These are phyloP conservation scores for Auxenochlorella protothecoides DNA, from an alignment of 139 green algal species.

Conservation along the genomic window DNA sequence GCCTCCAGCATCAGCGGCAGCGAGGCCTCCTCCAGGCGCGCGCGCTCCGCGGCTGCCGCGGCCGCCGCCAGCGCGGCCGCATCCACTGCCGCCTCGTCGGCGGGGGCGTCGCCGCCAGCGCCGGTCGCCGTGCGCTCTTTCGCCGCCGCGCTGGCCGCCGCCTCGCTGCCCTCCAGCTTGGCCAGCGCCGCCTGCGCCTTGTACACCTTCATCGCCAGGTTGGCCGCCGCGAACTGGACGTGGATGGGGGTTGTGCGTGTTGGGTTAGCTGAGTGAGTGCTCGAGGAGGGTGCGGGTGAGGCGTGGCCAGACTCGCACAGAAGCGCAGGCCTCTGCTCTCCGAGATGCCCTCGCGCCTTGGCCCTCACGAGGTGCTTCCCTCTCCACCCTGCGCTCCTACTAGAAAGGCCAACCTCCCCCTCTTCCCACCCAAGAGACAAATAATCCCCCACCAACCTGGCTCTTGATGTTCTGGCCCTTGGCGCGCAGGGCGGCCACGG, in stretches of 20 bases:
- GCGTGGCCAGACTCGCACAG: no score
- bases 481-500: slow-evolving; percentile 30
- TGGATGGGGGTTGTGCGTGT: no score
- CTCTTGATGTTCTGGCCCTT: slow-evolving; percentile 48
- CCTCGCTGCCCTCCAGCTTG: slow-evolving; percentile 6
- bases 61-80: slow-evolving; percentile 4
- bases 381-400: no score
- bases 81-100: no score
- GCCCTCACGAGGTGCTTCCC: no score
- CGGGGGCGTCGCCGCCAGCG: no score
- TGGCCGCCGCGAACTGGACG: slow-evolving; percentile 35
- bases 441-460: slow-evolving; percentile 5
- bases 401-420: no score
- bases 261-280: no score
- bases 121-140: background rate
- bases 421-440: no score
- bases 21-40: slow-evolving; percentile 54
- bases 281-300: no score
- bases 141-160: background rate
- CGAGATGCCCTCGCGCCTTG: no score
- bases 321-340: no score
- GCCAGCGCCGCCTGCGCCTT: slow-evolving; percentile 57
- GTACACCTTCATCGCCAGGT: slow-evolving; percentile 57
- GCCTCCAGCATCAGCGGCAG: slow-evolving; percentile 79
- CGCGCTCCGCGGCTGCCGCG: slow-evolving; percentile 9